Percentiles rank a stretch among this genome's conserved stretches.
phyloP scores from a whole-genome alignment of 805 yeast species.

The Diddensiella caesifluorescens region DNA sequence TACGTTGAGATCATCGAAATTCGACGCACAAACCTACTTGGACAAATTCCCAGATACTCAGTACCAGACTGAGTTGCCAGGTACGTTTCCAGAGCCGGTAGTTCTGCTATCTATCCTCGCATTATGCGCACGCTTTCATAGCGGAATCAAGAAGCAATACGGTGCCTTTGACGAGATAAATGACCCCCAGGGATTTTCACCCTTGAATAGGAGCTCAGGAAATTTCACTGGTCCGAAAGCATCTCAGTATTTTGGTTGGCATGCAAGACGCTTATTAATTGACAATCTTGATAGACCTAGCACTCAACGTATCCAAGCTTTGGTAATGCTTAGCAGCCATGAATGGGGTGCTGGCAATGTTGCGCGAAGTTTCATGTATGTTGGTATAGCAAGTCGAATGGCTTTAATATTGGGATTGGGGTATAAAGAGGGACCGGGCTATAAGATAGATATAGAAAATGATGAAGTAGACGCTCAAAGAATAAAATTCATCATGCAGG shows the following conservation, averaged over 20 bases:
- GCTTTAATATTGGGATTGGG: conserved; percentile 8
- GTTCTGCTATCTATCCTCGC: conserved; percentile 11
- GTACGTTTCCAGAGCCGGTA: conserved; percentile 10
- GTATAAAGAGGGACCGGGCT: conserved; percentile 6
- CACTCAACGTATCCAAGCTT: conserved; percentile 10
- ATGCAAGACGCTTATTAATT: conserved; percentile 9
- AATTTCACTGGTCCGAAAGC: not conserved
- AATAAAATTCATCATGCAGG: conserved; percentile 1
- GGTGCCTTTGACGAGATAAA: conserved; percentile 9
- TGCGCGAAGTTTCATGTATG: conserved; percentile 12
- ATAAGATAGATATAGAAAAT: not conserved
- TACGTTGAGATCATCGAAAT: conserved; percentile 8
- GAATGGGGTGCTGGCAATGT: conserved; percentile 13
- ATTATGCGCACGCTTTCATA: conserved; percentile 10
- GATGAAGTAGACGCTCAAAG: conserved; percentile 2
- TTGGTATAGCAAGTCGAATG: conserved; percentile 13
- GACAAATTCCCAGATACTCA: not conserved
- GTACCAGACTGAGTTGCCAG: not conserved
- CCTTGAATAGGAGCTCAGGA: not conserved
- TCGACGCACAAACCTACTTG: conserved; percentile 4
- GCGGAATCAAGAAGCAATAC: conserved; percentile 2
- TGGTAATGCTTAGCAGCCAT: conserved; percentile 15
- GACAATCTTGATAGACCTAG: conserved; percentile 9
- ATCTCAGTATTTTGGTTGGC: conserved; percentile 12
- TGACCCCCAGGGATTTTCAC: not conserved